Conservation (phyloP, 2,329 filamentous ascomycete species). For the Allantophomopsis lycopodina region DNA sequence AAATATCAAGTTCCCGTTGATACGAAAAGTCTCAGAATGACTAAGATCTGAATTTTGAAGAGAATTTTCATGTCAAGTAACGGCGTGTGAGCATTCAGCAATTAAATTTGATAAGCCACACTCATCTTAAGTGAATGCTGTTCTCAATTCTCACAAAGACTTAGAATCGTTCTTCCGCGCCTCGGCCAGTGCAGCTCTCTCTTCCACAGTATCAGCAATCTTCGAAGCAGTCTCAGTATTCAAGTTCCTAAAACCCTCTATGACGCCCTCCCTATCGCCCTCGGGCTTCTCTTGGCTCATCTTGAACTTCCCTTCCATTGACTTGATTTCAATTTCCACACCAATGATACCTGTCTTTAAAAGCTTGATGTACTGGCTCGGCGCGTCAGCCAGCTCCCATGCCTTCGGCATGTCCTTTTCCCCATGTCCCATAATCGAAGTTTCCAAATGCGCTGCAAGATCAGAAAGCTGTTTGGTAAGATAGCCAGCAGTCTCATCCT, state of each 20-base stretch:
- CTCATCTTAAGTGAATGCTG: no score
- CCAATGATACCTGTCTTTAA: constrained; percentile 46
- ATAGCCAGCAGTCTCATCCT: constrained; percentile 29
- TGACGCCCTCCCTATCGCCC: constrained; percentile 40
- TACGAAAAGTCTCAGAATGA: no score
- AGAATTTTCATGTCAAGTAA: no score
- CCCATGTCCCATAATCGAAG: constrained; percentile 39
- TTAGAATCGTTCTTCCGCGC: background rate
- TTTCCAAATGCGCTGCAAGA: constrained; percentile 36
- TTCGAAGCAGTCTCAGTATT: constrained; percentile 21
- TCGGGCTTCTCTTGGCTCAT: constrained; percentile 47
- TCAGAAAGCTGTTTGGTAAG: constrained; percentile 37
- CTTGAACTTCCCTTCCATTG: constrained; percentile 48
- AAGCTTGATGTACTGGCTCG: constrained; percentile 37
- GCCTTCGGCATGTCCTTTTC: constrained; percentile 19
- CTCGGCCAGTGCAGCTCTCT: constrained; percentile 9
- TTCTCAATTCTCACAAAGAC: no score
- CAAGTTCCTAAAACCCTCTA: constrained; percentile 36
- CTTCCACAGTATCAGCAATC: constrained; percentile 20
- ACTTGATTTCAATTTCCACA: constrained; percentile 40
- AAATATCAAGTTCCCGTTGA: no score
- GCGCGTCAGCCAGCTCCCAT: constrained; percentile 46
- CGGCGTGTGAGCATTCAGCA: no score
- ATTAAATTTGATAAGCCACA: no score
- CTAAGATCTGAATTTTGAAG: no score